Base-by-base conservation (phyloP, 176 grass and related monocot species). In the Thinopyrum elongatum region DNA sequence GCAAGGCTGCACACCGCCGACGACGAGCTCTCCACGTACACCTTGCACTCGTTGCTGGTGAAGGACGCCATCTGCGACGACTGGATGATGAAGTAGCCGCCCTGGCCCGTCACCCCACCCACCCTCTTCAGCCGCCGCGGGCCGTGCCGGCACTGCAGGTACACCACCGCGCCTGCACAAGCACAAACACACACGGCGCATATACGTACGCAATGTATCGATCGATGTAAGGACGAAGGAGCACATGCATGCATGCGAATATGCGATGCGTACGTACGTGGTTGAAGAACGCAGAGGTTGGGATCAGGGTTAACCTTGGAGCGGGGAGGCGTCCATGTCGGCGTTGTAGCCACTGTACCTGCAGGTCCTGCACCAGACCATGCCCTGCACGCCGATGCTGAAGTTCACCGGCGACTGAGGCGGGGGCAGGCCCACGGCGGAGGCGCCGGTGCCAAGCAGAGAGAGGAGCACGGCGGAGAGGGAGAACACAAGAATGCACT, bases 81-180 rank as follows among this genome's bases (percentile, higher is more conserved):
- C 87, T 86, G 71, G 84, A 93, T 79, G 84, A 83, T 26, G 81
- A 95, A 95, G 84, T 95, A 95, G 80, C 94, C 94, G 19, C 55
- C 29, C 0, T 16, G 3, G 2, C 88, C 75, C n/a, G 88, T 29
- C 46, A 36, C 38, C 12, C 82, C 86, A 6, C 22, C 28, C 29
- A 89, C 29, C n/a, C 77, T 70, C 75, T 73, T 44, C n/a, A 8
- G 79, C 36, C 57, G 71, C 30, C 75, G 77, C 5, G 47, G 39
- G 16, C 83, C 61, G 66, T 76, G 85, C n/a, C 67, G 66, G 83
- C 94, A 95, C 26, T 83, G 84, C 78, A 95, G 88, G 70, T 58
- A 82, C 26, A 80, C 94, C 79, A 1, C 80, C 60, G 86, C 89
- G 19, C 84, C 94, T 95, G 88, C 75, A 27, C 42, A 46, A 0